Evolutionary conservation across 208 protist species (phyloP).

Genomic region (Leishmania tropica): DNA sequence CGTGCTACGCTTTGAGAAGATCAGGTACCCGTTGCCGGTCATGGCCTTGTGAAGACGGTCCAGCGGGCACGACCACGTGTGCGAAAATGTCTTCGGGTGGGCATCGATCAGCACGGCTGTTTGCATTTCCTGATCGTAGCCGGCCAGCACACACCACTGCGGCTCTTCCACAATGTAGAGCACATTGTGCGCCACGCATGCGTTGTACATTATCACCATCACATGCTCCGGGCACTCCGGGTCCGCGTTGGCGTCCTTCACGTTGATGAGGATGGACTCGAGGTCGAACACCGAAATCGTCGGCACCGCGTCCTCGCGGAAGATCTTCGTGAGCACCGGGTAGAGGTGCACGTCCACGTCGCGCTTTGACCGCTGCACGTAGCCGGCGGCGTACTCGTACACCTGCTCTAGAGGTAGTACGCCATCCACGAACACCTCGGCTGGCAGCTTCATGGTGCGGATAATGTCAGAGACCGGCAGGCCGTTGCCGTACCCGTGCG

Average conservation of each 20-base stretch:
- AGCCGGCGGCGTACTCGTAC: slow-evolving; percentile 79
- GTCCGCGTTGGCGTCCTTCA: slow-evolving; percentile 77
- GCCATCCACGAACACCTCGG: slow-evolving; percentile 78
- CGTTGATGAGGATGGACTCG: slow-evolving; percentile 80
- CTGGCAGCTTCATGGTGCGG: slow-evolving; percentile 70
- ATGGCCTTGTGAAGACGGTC: slow-evolving; percentile 90
- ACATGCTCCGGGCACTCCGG: slow-evolving; percentile 71
- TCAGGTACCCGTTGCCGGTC: slow-evolving; percentile 85
- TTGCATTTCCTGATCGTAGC: slow-evolving; percentile 88
- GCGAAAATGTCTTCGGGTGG: slow-evolving; percentile 84
- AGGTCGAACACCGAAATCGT: slow-evolving; percentile 91
- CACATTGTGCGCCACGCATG: slow-evolving; percentile 87
- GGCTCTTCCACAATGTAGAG: slow-evolving; percentile 72
- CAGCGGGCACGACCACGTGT: slow-evolving; percentile 81
- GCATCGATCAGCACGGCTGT: slow-evolving; percentile 84
- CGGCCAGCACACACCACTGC: slow-evolving; percentile 87
- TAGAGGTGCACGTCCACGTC: slow-evolving; percentile 64
- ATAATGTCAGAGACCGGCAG: slow-evolving; percentile 86
- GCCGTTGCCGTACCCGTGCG: slow-evolving; percentile 82
- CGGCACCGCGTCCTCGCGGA: slow-evolving; percentile 83
- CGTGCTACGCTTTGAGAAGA: slow-evolving; percentile 67
- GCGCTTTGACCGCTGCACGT: slow-evolving; percentile 48
- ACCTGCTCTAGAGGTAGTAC: slow-evolving; percentile 80
- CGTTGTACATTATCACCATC: slow-evolving; percentile 92
- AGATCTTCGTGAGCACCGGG: slow-evolving; percentile 87